Base-by-base conservation (phyloP, 495 filamentous ascomycete species). In the Thermothielavioides terrestris region DNA sequence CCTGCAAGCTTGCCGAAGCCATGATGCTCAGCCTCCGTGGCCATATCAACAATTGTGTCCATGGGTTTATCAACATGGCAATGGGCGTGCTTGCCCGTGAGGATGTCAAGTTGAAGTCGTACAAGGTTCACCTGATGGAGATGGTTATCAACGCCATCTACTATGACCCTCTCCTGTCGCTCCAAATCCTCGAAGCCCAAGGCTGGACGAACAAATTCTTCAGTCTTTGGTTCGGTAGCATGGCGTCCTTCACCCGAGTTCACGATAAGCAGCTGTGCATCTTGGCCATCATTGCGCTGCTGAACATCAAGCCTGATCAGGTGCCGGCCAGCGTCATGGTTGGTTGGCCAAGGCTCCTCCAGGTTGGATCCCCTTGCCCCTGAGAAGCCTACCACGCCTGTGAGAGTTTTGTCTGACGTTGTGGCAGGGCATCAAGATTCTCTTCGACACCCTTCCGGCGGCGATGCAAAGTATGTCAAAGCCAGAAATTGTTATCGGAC, bases 171-270 rank as follows among this genome's bases (percentile, higher is more conserved):
- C 64, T 76, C 26, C 77, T 95, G 50, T 73, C 85, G 52, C 76
- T 98, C 25, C 87, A 88, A 43, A 78, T 94, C 17, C 74, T 98
- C 32, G 92, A 98, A 67, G 65, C 75, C n/a, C 88, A 91, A 47
- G 83, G 79, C 48, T 95, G 88, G 90, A 98, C 92, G n/a, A 97
- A 97, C 68, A 95, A 94, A 70, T 97, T 98, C 68, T 98, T 98
- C 78, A 92, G 84, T 66, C 73, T 89, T 27, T 98, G 92, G 92
- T 98, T 98, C 68, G 84, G 86, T 26, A 95, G 81, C 66, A 98
- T 98, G 68, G 87, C 95, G 52, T 84, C 80, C 65, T 95, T 98
- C 71, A 83, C 81, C 46, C 76, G 92, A 14, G 92, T 98, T 11
- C 92, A 98, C 61, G 92, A 98, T 72, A 98, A 98, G 79, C 97